Conservation (phyloP, 1,139 yeast species). For the Kodamaea suecica region DNA sequence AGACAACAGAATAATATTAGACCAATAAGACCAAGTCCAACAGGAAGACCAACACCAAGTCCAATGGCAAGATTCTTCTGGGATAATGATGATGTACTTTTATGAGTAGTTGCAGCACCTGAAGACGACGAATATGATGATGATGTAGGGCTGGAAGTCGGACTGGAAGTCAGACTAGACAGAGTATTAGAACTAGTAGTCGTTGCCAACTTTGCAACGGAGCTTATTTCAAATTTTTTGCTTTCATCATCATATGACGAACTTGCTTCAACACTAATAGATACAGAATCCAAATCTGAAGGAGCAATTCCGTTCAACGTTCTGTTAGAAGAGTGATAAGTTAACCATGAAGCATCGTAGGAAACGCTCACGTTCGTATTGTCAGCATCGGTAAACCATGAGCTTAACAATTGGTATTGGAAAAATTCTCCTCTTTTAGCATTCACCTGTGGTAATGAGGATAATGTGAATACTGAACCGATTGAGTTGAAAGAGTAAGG, state of each 20-base stretch:
- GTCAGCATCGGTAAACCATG: conserved; percentile 53
- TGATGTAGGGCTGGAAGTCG: conserved; percentile 15
- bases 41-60: conserved; percentile 82
- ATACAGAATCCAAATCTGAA: conserved; percentile 44
- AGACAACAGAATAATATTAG: conserved; percentile 60
- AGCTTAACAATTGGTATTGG: conserved; percentile 48
- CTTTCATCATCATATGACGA: conserved; percentile 31
- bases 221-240: conserved; percentile 46
- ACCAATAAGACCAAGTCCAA: conserved; percentile 46
- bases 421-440: conserved; percentile 65
- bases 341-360: conserved; percentile 56
- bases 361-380: conserved; percentile 50
- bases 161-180: conserved; percentile 14
- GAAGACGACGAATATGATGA: conserved; percentile 22
- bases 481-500: conserved; percentile 50
- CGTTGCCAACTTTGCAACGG: conserved; percentile 12
- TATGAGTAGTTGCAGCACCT: conserved; percentile 16
- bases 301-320: conserved; percentile 75
- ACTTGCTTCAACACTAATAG: conserved; percentile 53
- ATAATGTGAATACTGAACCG: conserved; percentile 53
- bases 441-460: conserved; percentile 52
- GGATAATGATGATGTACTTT: no score
- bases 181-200: conserved; percentile 13
- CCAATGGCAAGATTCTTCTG: conserved; percentile 64
- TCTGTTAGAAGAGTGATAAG: conserved; percentile 54